These are phyloP conservation scores for Curvularia eragrostidis DNA, from an alignment of 2,329 filamentous ascomycete genomes.

Conservation along the genomic window DNA sequence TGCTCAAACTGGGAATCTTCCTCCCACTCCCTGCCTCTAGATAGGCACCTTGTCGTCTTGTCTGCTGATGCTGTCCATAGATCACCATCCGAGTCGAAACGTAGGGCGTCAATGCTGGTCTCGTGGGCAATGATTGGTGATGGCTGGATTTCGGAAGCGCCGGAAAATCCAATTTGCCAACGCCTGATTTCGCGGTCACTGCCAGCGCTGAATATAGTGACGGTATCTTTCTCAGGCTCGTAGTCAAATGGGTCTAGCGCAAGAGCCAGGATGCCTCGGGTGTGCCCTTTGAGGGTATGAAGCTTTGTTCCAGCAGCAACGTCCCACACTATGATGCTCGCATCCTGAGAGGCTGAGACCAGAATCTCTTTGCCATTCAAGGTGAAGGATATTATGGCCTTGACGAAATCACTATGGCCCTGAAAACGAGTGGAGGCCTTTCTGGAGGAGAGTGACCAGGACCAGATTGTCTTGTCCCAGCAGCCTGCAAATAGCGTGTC, in stretches of 20 bases:
- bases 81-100: slow-evolving; percentile 75
- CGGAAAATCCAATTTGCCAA: slow-evolving; percentile 65
- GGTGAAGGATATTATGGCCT: slow-evolving; percentile 71
- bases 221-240: slow-evolving; percentile 37
- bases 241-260: slow-evolving; percentile 68
- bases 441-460: slow-evolving; percentile 66
- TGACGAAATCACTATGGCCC: slow-evolving; percentile 91
- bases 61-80: slow-evolving; percentile 95
- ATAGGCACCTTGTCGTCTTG: slow-evolving; percentile 82
- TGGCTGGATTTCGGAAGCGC: slow-evolving; percentile 45
- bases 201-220: slow-evolving; percentile 77
- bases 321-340: slow-evolving; percentile 76
- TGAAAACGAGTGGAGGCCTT: slow-evolving; percentile 64
- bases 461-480: slow-evolving; percentile 94
- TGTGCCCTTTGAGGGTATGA: slow-evolving; percentile 78
- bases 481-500: slow-evolving; percentile 80
- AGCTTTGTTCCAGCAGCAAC: slow-evolving; percentile 70
- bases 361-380: slow-evolving; percentile 65
- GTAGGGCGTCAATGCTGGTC: slow-evolving; percentile 84
- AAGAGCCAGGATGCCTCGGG: slow-evolving; percentile 80
- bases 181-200: slow-evolving; percentile 69
- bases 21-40: slow-evolving; percentile 71
- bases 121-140: slow-evolving; percentile 78
- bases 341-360: slow-evolving; percentile 57
- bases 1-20: slow-evolving; percentile 77